Base-by-base conservation (phyloP, 2,329 filamentous ascomycete species). In the Cladosporium colombiae region DNA sequence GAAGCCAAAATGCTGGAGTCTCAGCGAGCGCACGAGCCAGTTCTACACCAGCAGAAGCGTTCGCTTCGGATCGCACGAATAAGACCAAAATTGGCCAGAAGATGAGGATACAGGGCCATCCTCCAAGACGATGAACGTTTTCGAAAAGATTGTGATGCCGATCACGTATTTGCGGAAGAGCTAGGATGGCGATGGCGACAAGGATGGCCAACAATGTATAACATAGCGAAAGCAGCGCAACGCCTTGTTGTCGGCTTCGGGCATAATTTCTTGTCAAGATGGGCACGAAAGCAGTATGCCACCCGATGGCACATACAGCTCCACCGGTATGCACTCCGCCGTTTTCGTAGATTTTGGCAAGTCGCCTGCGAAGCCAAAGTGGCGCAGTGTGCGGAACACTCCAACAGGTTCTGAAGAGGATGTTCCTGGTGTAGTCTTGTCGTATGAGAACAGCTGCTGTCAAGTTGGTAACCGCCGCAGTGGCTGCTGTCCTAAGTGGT, bases 341-440 rank as follows among this genome's bases (percentile, higher is more conserved):
- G 16, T 74, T 68, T n/a, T 73, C 69, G 63, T 75, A 77, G 21
- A 75, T 67, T 62, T 76, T 75, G 44, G 75, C 73, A 31, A 71
- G 62, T 46, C 68, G 67, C 10, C 68, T 66, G 5, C 75, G 73
- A 49, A 75, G 58, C 21, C 66, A 60, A 18, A 76, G 68, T n/a
- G 75, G 75, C 37, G 69, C 68, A 13, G 69, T 70, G 31, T 69
- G 68, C 11, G 74, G 74, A 14, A 75, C 65, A 21, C 55, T 59
- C 35, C 55, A 57, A 21, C 55, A 57, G 1, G 31, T 27, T 31
- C 33, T n/a, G 33, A 57, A 57, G 21, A 57, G 77, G 73, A 68
- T 37, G 33, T 57, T 57, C 55, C 31, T 57, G 40, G 35, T 37
- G n/a, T 40, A 57, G 21, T 57, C 55, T 37, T 57, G 55, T 25